Evolutionary conservation across 176 grass and related monocot species (phyloP).

Genomic region (Carex parvula): DNA sequence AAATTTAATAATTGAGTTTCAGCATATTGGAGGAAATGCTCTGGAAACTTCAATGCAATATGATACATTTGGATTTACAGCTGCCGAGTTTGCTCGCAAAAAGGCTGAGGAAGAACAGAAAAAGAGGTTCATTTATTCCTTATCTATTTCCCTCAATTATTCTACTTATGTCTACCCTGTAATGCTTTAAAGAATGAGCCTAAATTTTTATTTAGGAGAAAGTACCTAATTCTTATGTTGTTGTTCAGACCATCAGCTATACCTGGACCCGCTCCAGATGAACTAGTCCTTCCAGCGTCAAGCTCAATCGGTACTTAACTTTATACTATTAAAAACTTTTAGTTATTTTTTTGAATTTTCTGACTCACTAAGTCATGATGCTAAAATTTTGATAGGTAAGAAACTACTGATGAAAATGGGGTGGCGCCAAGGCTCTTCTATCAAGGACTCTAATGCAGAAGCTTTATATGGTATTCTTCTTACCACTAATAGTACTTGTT

Average conservation of each 20-base stretch:
- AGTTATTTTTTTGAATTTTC: conserved; percentile 1
- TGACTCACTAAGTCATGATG: background rate
- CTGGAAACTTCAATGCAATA: conserved; percentile 90
- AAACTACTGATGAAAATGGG: conserved; percentile 94
- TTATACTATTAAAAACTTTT: background rate
- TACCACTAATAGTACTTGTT: background rate
- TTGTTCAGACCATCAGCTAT: conserved; percentile 72
- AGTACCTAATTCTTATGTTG: conserved; percentile 4
- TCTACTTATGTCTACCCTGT: background rate
- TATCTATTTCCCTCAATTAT: background rate
- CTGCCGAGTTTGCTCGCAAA: conserved; percentile 74
- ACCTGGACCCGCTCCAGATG: conserved; percentile 87
- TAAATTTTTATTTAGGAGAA: conserved; percentile 13
- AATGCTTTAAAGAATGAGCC: background rate
- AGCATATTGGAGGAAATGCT: conserved; percentile 82
- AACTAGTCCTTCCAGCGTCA: conserved; percentile 64
- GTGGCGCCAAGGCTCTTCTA: conserved; percentile 86
- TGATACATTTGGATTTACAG: conserved; percentile 93
- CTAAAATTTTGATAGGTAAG: conserved; percentile 51
- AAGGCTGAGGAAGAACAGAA: conserved; percentile 74
- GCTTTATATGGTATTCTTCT: conserved; percentile 73
- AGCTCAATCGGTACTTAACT: conserved; percentile 34
- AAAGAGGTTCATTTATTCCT: conserved; percentile 55
- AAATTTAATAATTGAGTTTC: conserved; percentile 20
- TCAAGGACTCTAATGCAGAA: conserved; percentile 75